Percentiles rank a stretch among this genome's conserved stretches.
Conservation (phyloP, 164 flowering plant genomes). For the Piper betle region DNA sequence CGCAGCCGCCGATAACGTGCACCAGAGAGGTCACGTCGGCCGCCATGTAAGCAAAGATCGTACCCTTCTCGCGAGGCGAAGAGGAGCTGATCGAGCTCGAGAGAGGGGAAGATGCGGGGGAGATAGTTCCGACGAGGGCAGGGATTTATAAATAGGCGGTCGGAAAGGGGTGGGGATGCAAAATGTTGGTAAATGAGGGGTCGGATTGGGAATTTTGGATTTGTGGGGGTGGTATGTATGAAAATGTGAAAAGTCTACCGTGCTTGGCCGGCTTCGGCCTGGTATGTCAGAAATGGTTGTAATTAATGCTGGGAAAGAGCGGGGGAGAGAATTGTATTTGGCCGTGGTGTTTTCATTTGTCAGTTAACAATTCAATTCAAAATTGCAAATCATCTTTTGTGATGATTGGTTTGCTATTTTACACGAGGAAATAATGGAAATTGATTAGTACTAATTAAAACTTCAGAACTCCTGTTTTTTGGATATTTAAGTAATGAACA, state of each 20-base stretch:
- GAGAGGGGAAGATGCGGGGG: neutral
- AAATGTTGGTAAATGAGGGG: neutral
- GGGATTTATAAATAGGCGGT: no score
- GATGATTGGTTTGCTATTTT: no score
- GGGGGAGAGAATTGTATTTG: no score
- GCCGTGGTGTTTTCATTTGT: no score
- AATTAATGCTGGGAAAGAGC: conserved; percentile 1
- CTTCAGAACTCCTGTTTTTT: no score
- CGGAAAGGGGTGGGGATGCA: neutral
- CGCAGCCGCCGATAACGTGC: neutral
- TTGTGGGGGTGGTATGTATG: neutral
- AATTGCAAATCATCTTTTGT: no score
- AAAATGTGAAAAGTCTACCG: neutral
- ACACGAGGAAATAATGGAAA: no score
- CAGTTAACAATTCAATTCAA: no score
- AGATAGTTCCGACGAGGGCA: neutral
- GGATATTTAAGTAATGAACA: no score
- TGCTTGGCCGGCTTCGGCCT: neutral
- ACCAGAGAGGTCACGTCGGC: conserved; percentile 2
- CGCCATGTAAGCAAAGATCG: neutral
- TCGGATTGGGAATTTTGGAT: neutral
- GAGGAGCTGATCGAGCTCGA: neutral
- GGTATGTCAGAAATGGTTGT: conserved; percentile 1
- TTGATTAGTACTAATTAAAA: no score
- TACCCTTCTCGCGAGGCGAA: neutral